A percentile compares a stretch with the other conserved stretches of the same genome.
Evolutionary conservation across 2,329 filamentous ascomycete species (phyloP).

Genomic region (Monilinia aucupariae): DNA sequence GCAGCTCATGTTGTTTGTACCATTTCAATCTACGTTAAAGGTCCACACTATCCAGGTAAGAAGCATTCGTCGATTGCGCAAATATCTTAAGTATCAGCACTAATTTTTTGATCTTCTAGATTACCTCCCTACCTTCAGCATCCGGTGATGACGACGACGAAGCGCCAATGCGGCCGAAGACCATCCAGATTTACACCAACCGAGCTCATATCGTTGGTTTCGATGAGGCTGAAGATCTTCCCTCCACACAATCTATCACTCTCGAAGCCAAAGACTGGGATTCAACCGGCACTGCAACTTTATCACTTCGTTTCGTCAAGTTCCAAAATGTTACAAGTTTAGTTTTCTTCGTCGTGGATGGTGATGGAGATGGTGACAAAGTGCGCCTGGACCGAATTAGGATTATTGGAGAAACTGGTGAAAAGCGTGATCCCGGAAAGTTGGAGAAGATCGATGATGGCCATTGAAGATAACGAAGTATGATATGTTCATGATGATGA

Average conservation of each 20-base stretch:
- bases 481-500: conserved; percentile 16
- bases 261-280: conserved; percentile 78
- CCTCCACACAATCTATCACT: conserved; percentile 73
- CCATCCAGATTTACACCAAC: conserved; percentile 83
- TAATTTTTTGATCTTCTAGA: conserved; percentile 42
- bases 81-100: not conserved
- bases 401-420: conserved; percentile 81
- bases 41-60: conserved; percentile 71
- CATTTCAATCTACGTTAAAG: conserved; percentile 83
- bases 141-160: conserved; percentile 63
- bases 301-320: conserved; percentile 84
- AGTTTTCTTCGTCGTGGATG: conserved; percentile 83
- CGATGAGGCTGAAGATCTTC: conserved; percentile 84
- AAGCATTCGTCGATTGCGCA: not conserved
- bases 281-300: conserved; percentile 64
- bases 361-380: conserved; percentile 77
- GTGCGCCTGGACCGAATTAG: conserved; percentile 74
- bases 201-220: conserved; percentile 87
- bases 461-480: conserved; percentile 43
- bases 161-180: conserved; percentile 72
- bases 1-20: conserved; percentile 87
- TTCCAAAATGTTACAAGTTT: conserved; percentile 90
- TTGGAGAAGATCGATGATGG: conserved; percentile 90
- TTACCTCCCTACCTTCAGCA: conserved; percentile 70
- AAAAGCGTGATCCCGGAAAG: conserved; percentile 91